phyloP scores from a whole-genome alignment of 164 flowering plant genomes.

The Annona squamosa region DNA sequence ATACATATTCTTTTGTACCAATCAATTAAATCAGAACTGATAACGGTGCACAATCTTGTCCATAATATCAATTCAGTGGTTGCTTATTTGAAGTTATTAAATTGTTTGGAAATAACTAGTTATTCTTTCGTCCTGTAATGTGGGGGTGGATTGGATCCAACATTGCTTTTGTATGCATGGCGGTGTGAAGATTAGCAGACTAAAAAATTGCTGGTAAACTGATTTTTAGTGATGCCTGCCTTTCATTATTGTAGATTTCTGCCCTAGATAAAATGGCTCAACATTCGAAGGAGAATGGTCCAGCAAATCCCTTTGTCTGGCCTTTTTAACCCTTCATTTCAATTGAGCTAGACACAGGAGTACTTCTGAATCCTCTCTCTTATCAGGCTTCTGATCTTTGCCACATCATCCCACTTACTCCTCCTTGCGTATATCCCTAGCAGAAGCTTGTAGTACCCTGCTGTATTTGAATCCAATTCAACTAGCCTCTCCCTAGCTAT shows the following conservation, averaged over 20 bases:
- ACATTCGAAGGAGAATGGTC: no score
- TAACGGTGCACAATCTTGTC: constrained; percentile 13
- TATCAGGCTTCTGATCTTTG: constrained; percentile 9
- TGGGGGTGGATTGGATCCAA: no score
- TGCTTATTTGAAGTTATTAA: constrained; percentile 1
- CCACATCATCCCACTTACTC: constrained; percentile 11
- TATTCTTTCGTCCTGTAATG: background rate
- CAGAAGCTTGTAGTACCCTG: constrained; percentile 13
- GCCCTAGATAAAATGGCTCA: no score
- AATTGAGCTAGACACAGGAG: constrained; percentile 9
- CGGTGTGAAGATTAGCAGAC: background rate
- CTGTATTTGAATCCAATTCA: constrained; percentile 7
- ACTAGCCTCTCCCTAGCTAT: background rate
- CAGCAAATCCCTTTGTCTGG: no score
- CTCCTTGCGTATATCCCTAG: constrained; percentile 7
- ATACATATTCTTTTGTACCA: constrained; percentile 10
- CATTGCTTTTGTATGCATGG: no score
- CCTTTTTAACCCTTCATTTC: constrained; percentile 6
- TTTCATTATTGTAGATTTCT: no score
- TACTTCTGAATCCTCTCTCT: constrained; percentile 6
- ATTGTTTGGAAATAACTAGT: background rate
- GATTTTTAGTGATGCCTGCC: background rate
- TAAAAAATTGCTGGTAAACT: background rate
- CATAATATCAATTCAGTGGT: constrained; percentile 13
- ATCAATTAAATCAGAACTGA: background rate